Conservation (phyloP, 2,329 filamentous ascomycete species). For the Neoarthrinium moseri region DNA sequence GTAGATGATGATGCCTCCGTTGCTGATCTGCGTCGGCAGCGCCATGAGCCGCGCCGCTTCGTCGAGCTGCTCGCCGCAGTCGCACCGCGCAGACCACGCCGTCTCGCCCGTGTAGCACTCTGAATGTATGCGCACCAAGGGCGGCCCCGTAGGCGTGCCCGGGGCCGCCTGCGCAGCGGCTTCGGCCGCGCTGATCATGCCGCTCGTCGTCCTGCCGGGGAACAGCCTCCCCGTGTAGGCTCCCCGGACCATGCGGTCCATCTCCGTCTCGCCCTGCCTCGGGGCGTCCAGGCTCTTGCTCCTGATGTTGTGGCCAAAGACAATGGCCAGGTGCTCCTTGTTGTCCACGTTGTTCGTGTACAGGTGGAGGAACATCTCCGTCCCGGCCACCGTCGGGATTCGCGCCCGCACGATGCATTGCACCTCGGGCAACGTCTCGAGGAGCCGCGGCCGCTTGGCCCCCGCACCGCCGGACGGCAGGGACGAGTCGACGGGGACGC, state of each 20-base stretch:
- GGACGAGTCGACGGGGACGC: constrained; percentile 60
- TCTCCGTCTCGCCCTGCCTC: constrained; percentile 75
- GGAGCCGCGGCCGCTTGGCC: constrained; percentile 66
- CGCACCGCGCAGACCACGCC: constrained; percentile 95
- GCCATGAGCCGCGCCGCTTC: constrained; percentile 95
- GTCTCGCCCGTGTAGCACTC: constrained; percentile 99
- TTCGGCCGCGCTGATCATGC: constrained; percentile 43
- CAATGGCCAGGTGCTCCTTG: constrained; percentile 96
- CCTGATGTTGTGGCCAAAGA: constrained; percentile 86
- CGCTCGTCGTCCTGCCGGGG: constrained; percentile 78
- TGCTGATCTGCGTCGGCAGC: constrained; percentile 55
- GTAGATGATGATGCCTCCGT: constrained; percentile 91
- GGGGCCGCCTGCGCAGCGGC: constrained; percentile 10
- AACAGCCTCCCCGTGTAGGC: constrained; percentile 87
- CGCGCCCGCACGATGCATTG: constrained; percentile 91
- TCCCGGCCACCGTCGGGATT: constrained; percentile 87
- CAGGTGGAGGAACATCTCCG: constrained; percentile 95
- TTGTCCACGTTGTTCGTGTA: constrained; percentile 91
- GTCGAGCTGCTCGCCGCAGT: constrained; percentile 96
- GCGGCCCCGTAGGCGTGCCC: constrained; percentile 38
- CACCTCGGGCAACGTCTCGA: constrained; percentile 78
- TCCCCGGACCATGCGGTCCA: constrained; percentile 89
- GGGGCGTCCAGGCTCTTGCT: constrained; percentile 69
- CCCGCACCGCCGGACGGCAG: constrained; percentile 59
- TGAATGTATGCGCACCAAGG: constrained; percentile 91